Percentiles rank a stretch among this genome's conserved stretches.
phyloP scores from a whole-genome alignment of 331 rosid species.

The Ulmus americana region DNA sequence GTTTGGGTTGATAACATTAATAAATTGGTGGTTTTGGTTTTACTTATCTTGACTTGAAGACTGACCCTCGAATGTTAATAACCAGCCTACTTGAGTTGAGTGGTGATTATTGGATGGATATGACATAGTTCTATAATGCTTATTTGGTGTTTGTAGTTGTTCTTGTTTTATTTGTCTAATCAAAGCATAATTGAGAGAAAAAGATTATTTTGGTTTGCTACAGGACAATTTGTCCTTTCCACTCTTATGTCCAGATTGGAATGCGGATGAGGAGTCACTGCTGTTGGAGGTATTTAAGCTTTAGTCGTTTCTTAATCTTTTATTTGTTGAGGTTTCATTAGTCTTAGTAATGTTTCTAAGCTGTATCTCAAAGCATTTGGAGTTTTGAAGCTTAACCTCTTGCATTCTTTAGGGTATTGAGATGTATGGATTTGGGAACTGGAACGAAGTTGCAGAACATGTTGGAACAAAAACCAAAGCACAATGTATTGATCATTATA shows the following conservation, averaged over 20 bases:
- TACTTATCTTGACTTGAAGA: too few relatives aligned
- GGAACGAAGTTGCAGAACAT: conserved; percentile 70
- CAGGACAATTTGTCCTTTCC: conserved; percentile 92
- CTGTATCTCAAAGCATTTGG: conserved; percentile 5
- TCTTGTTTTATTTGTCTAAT: not conserved
- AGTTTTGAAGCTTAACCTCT: conserved; percentile 16
- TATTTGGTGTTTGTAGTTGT: not conserved
- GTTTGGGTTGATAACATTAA: too few relatives aligned
- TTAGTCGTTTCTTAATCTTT: conserved; percentile 5
- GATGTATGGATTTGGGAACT: conserved; percentile 86
- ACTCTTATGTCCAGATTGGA: conserved; percentile 78
- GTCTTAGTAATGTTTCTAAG: conserved; percentile 7
- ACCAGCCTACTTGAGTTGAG: too few relatives aligned
- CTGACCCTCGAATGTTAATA: too few relatives aligned
- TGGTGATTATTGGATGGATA: not conserved
- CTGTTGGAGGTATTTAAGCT: conserved; percentile 55
- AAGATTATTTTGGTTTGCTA: not conserved
- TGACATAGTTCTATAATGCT: not conserved
- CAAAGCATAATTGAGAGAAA: not conserved
- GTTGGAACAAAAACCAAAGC: conserved; percentile 71
- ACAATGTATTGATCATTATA: conserved; percentile 73
- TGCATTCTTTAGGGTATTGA: conserved; percentile 57
- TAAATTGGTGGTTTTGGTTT: too few relatives aligned
- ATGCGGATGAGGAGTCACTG: conserved; percentile 75
- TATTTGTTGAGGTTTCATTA: not conserved